Evolutionary conservation across 345 rosid genomes (phyloP).

Genomic region (Murraya paniculata): DNA sequence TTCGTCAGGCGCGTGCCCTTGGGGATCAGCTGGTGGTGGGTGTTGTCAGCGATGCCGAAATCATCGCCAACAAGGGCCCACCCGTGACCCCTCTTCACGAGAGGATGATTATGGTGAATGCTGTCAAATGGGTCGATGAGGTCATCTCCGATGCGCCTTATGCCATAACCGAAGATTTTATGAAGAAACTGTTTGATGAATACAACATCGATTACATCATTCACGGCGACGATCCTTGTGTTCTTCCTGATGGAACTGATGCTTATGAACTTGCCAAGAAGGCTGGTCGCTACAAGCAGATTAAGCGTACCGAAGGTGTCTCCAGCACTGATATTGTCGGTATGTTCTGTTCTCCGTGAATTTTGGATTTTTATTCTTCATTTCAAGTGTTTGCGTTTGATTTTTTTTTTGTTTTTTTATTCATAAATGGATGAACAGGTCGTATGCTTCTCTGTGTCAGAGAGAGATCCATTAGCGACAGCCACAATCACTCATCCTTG

Average conservation of each 20-base stretch:
- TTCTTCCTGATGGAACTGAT: slow-evolving; percentile 77
- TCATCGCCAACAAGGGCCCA: slow-evolving; percentile 70
- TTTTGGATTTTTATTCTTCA: background rate
- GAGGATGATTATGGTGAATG: slow-evolving; percentile 67
- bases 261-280: slow-evolving; percentile 75
- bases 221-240: slow-evolving; percentile 81
- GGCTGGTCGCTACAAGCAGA: slow-evolving; percentile 79
- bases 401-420: background rate
- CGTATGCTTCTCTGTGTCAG: slow-evolving; percentile 75
- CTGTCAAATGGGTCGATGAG: slow-evolving; percentile 80
- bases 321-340: slow-evolving; percentile 85
- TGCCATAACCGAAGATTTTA: slow-evolving; percentile 69
- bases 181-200: slow-evolving; percentile 64
- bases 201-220: slow-evolving; percentile 67
- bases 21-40: slow-evolving; percentile 77
- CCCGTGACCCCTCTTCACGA: slow-evolving; percentile 70
- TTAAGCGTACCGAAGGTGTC: slow-evolving; percentile 81
- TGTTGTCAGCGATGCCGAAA: slow-evolving; percentile 70
- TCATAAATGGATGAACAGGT: slow-evolving; percentile 36
- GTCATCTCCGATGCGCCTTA: slow-evolving; percentile 74
- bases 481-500: slow-evolving; percentile 54
- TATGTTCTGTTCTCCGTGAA: slow-evolving; percentile 12
- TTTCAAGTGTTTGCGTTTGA: background rate
- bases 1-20: slow-evolving; percentile 67
- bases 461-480: slow-evolving; percentile 58